phyloP scores from a whole-genome alignment of 139 green algal species.

The Chlamydomonas incerta region DNA sequence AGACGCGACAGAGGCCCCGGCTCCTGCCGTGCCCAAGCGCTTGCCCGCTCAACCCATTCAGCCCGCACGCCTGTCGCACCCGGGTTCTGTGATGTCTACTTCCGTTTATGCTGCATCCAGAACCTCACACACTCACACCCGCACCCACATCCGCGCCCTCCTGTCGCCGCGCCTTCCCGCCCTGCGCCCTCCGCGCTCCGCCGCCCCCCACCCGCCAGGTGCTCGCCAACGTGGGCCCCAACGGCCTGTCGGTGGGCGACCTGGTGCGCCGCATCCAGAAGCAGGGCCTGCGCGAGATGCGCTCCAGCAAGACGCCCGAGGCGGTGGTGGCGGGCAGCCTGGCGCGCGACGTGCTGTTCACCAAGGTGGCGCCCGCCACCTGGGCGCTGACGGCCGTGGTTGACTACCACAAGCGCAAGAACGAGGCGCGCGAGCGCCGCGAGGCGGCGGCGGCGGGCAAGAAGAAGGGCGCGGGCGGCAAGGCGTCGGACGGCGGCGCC shows the following conservation, averaged over 20 bases:
- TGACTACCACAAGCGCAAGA: constrained; percentile 37
- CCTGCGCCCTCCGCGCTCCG: too few relatives aligned
- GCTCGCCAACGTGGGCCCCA: constrained; percentile 74
- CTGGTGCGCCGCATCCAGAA: constrained; percentile 83
- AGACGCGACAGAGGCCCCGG: background rate
- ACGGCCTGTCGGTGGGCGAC: constrained; percentile 79
- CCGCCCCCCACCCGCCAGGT: constrained; percentile 49
- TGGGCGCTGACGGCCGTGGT: constrained; percentile 79
- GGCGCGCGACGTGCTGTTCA: constrained; percentile 87
- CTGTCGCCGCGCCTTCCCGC: background rate
- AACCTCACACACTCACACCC: too few relatives aligned
- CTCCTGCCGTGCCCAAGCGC: too few relatives aligned
- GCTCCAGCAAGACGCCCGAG: constrained; percentile 66
- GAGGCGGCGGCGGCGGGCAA: background rate
- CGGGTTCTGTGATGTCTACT: too few relatives aligned
- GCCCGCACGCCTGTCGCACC: too few relatives aligned
- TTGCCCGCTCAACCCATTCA: too few relatives aligned
- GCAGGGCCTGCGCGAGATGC: constrained; percentile 84
- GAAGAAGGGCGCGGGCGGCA: background rate
- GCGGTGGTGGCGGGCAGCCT: constrained; percentile 78
- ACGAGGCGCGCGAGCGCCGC: background rate
- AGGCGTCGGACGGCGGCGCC: background rate
- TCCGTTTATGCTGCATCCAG: too few relatives aligned
- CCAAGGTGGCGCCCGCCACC: constrained; percentile 73
- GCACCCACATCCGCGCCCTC: background rate